Evolutionary conservation across 2,329 filamentous ascomycete genomes (phyloP), one percentile per base, ranked within the genome.

Genomic region (Periconia macrospinosa): DNA sequence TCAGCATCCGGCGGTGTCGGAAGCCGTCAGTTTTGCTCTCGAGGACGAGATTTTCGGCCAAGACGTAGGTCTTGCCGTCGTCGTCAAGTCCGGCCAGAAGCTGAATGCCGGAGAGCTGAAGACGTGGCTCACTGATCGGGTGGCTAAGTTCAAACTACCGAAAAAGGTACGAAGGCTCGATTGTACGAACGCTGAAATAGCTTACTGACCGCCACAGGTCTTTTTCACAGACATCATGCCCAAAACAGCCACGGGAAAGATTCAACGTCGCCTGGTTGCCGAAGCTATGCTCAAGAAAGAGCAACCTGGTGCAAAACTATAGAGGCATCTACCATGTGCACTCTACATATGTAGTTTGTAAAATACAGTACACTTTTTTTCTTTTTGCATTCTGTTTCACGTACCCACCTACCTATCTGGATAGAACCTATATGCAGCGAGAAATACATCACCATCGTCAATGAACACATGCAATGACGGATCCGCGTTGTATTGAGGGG

Each of bases 231-330:
- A 91, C 53, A 78, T 87, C 60, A 95, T 95, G 86, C 91, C 91
- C 58, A 95, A 95, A 82, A 93, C 91, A 3, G 90, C 91, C n/a
- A 95, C 91, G 6, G 91, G 91, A 52, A 95, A 95, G 80, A 89
- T 95, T 54, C 91, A 95, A 76, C 80, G 91, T 56, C 83, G 90
- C 57, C 90, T 92, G 66, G 90, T 95, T n/a, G 90, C 90, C 14
- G 90, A 93, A 74, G 85, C 84, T 30, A 93, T 95, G 89, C 79
- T 87, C 73, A 90, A 90, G 79, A 83, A 87, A 71, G 85, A 86
- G 53, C 74, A 75, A 52, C 72, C 76, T 5, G 80, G 78, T 65
- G 73, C 82, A 14, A 84, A 83, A 69, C 73, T 84, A 60, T 84
- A 78, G 53, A 45, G 37, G 45, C 46, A 47, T 42, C 15, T 27